Conservation (phyloP, 306 rosid genomes). For the Vigna radiata region DNA sequence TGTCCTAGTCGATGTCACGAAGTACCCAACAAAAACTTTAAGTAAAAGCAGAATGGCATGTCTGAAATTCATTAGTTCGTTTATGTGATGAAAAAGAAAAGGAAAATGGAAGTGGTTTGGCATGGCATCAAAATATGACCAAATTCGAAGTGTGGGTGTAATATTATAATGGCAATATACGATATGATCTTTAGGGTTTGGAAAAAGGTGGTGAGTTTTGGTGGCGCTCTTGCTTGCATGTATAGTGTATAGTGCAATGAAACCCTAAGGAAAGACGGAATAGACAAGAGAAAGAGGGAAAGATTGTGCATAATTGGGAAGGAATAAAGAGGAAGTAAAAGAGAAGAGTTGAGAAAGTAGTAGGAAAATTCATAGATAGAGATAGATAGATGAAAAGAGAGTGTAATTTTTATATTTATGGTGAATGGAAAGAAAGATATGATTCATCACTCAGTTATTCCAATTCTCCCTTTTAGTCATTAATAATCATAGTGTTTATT, state of each 20-base stretch:
- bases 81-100: not conserved
- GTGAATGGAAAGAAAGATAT: slow-evolving; percentile 31
- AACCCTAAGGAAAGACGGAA: slow-evolving; percentile 29
- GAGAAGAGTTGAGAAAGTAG: slow-evolving; percentile 41
- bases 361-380: slow-evolving; percentile 34
- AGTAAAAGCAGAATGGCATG: slow-evolving; percentile 36
- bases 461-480: slow-evolving; percentile 32
- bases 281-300: slow-evolving; percentile 39
- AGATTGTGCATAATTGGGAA: slow-evolving; percentile 39
- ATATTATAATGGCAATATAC: not conserved
- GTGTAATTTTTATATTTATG: not conserved
- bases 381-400: not conserved
- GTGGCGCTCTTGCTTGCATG: slow-evolving; percentile 36
- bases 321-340: slow-evolving; percentile 35
- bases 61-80: slow-evolving; percentile 16
- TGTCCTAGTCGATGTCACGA: slow-evolving; percentile 38
- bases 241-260: not conserved
- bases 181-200: not conserved
- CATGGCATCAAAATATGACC: slow-evolving; percentile 36
- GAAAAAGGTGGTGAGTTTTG: slow-evolving; percentile 24
- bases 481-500: slow-evolving; percentile 7
- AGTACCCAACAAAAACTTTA: slow-evolving; percentile 34
- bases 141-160: slow-evolving; percentile 7
- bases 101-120: not conserved
- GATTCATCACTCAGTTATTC: slow-evolving; percentile 21